Conservation (phyloP, 306 rosid genomes). For the Malus sieversii region DNA sequence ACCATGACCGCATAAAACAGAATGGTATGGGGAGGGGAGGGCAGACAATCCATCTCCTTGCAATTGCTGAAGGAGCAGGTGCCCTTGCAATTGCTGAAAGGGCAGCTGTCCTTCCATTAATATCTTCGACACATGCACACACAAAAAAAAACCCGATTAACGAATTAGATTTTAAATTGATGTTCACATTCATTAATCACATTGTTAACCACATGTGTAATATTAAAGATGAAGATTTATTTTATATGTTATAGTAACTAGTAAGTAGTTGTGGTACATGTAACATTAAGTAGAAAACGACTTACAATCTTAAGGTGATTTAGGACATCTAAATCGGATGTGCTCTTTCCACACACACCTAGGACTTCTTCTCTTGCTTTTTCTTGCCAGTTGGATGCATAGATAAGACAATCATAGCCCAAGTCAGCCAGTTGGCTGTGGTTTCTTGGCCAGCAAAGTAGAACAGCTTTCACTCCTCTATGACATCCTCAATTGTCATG, state of each 20-base stretch:
- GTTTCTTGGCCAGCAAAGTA: constrained; percentile 51
- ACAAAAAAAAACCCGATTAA: background rate
- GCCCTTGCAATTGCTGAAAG: too few species aligned
- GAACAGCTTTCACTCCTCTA: constrained; percentile 51
- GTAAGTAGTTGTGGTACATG: background rate
- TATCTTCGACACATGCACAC: constrained; percentile 3
- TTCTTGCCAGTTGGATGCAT: constrained; percentile 44
- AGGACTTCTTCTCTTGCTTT: constrained; percentile 38
- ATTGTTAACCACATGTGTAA: too few species aligned
- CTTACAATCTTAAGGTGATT: constrained; percentile 30
- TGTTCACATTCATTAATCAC: background rate
- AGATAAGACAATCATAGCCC: constrained; percentile 37
- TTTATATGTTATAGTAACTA: background rate
- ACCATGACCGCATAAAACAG: too few species aligned
- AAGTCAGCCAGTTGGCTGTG: constrained; percentile 33
- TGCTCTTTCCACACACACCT: constrained; percentile 14
- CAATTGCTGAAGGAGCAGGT: too few species aligned
- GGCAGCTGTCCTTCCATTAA: background rate
- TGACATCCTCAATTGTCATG: constrained; percentile 36
- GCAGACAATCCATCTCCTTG: too few species aligned
- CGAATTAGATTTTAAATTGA: background rate
- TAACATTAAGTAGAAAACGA: background rate
- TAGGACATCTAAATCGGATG: constrained; percentile 19
- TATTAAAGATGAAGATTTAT: too few species aligned
- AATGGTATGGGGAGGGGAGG: too few species aligned